phyloP scores from a whole-genome alignment of 148 eudicot genomes.

The Camellia granthamiana region DNA sequence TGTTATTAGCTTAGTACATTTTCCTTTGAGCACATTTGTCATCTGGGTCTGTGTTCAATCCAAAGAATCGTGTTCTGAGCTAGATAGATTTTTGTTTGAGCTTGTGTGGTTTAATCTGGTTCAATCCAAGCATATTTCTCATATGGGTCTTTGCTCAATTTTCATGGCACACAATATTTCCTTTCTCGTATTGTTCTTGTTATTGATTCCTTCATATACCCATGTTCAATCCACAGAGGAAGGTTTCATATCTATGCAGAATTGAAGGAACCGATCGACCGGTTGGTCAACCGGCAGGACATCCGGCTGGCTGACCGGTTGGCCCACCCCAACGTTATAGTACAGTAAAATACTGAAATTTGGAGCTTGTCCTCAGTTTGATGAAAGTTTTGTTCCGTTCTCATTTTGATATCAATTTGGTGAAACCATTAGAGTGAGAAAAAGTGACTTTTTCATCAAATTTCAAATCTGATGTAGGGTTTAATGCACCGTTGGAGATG shows the following conservation, averaged over 20 bases:
- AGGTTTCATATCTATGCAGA: constrained; percentile 65
- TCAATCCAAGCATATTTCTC: constrained; percentile 6
- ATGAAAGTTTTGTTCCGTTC: no score
- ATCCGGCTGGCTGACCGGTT: no score
- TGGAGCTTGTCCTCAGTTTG: no score
- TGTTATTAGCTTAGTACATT: not conserved
- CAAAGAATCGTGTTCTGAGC: not conserved
- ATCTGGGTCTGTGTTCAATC: not conserved
- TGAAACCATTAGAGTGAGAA: no score
- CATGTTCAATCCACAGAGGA: constrained; percentile 41
- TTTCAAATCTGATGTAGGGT: no score
- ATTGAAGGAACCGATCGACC: no score
- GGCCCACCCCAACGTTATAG: no score
- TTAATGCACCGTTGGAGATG: no score
- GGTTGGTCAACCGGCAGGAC: no score
- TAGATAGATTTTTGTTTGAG: not conserved
- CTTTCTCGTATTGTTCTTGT: not conserved
- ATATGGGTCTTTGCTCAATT: not conserved
- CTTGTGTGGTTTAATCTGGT: not conserved
- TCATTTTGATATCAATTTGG: no score
- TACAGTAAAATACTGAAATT: no score
- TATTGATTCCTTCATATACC: constrained; percentile 25
- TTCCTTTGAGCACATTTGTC: not conserved
- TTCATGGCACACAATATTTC: not conserved
- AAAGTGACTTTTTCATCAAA: no score